Base-by-base conservation (phyloP, 75 land plant species). In the Pseudotsuga menziesii region DNA sequence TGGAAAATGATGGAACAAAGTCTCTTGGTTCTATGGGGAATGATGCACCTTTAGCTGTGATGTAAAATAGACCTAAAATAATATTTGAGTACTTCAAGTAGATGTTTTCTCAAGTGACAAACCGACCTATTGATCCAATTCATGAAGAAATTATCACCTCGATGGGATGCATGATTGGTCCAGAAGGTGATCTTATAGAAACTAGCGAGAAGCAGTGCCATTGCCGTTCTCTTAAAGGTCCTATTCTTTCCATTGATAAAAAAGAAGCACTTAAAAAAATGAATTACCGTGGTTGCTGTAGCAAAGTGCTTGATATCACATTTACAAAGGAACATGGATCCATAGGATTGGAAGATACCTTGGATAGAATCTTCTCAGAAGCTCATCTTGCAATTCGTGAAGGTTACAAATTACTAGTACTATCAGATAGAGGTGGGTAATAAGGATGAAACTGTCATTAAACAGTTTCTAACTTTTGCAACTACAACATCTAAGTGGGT, bases 21-120 rank as follows among this genome's bases (percentile, higher is more conserved):
- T 92, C 99, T 25, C 95, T 97, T 82, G 99, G 99, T 73, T 97
- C 99, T 3, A 97, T 97, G 99, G 99, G 98, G 29, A 97, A 97
- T 86, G 98, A 97, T 76, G 66, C 98, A 77, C 96, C 99, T 20
- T 80, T 97, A 74, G 96, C 98, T 78, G 96, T 97, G 20, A 94
- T 97, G 94, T 92, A 98, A 7, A 77, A 86, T 70, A 81, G 94
- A 67, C 91, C 97, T 57, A 97, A 94, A 70, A n/a, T 97, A 70
- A 85, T 86, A 11, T 97, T 97, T 80, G 94, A 94, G 72, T 94
- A 97, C 67, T 97, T 97, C 79, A 97, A 97, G 78, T 96, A 97
- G 79, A 97, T 97, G 99, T 94, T 97, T 89, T 96, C 99, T 70
- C 99, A 97, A 72, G 98, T 96, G 20, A 97, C 98, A 22, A 97